Base-by-base conservation (phyloP, 306 rosid species). In the Citrullus amarus region DNA sequence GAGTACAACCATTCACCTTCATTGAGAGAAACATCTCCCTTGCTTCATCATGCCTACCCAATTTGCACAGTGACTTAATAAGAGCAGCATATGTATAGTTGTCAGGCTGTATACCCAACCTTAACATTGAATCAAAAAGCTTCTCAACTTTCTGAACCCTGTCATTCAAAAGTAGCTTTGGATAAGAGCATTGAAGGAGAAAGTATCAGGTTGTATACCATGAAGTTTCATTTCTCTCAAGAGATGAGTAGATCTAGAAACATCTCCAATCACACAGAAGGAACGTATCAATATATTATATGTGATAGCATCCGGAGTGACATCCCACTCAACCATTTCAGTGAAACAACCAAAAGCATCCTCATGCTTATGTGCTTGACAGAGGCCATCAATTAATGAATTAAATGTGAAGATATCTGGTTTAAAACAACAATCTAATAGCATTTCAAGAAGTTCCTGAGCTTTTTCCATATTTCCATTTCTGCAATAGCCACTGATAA, bases 271-370 rank as follows among this genome's bases (percentile, higher is more conserved):
- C 13, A 78, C 60, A 55, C 95, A 92, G 78, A 89, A 79, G 79
- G 91, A 86, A n/a, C 83, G 92, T 46, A 94, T 89, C 86, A 94
- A 75, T 78, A 92, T 88, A 78, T 90, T 94, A 81, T 92, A 94
- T 60, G 86, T 81, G 53, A 87, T 56, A 54, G 89, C 85, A 90
- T 88, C 89, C 79, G 97, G 97, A 74, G 58, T 78, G 79, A 92
- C 74, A 46, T 87, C 88, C 97, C 97, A 94, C 85, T 87, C 86
- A 61, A 83, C 72, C 96, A 94, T 94, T 88, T 94, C 98, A 15
- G 68, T 63, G 28, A 25, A 25, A 25, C 28, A 25, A 25, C 28
- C 28, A 25, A 25, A 25, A 25, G 28, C 28, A 25, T 25, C 28
- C 28, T 25, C 28, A 25, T 25, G 28, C 28, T 25, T 25, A 25